Evolutionary conservation across 305 asterid species (phyloP), one percentile per base, ranked within the genome.

Genomic region (Fraxinus greggii): DNA sequence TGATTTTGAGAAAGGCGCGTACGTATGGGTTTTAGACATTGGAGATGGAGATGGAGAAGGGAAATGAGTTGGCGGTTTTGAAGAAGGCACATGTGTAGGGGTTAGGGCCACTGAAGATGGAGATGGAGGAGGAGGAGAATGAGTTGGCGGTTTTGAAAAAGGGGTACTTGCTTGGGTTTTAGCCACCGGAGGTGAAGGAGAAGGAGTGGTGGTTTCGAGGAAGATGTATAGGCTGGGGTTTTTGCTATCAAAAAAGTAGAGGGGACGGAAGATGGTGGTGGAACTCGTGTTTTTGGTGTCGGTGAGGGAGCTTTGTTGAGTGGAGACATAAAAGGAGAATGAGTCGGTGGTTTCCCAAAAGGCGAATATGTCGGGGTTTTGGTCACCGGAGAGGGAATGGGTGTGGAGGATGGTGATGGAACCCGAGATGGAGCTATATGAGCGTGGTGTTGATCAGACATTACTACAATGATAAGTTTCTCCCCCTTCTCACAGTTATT

Each of bases 401-500:
- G 65, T 9, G 1, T n/a, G 23, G 26, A 56, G 3, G 26, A 56
- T 56, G 59, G 75, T 61, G 19, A 0, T n/a, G 77, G 56, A 31
- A 78, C 28, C 2, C 9, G 84, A 78, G 78, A 48, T 13, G 56
- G 56, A 45, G 56, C 56, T 45, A 45, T 13, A 13, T 3, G 19
- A 61, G 83, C 12, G 23, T 72, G 77, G 45, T 84, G 74, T 21
- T 63, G 83, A 17, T 76, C 45, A 38, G 92, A 85, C 61, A 87
- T 56, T 40, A 91, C 94, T 17, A 84, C 73, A 21, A 87, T 4
- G 31, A 79, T 72, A 4, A 93, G 74, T 79, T 88, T 92, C 76
- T 90, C 91, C 12, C 97, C 97, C 79, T 85, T 79, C 83, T 88
- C 92, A 73, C 97, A 93, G 29, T 87, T 89, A 26, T 88, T 86